These are phyloP conservation scores for Casuarina equisetifolia DNA, from an alignment of 306 rosid species.

Conservation along the genomic window DNA sequence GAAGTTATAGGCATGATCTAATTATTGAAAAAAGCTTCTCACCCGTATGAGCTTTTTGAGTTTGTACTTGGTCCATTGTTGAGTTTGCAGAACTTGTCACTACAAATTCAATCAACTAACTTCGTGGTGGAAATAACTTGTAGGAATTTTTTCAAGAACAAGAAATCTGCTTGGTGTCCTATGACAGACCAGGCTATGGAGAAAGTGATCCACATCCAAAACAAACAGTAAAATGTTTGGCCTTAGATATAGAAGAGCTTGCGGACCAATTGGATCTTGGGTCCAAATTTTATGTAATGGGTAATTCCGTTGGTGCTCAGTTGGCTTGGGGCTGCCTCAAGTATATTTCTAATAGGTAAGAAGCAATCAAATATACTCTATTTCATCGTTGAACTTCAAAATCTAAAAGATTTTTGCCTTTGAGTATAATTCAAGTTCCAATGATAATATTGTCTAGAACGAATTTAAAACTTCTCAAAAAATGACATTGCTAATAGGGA, in stretches of 20 bases:
- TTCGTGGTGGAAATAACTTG: neutral
- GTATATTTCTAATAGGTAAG: slow-evolving; percentile 46
- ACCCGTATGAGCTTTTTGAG: slow-evolving; percentile 7
- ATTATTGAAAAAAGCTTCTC: slow-evolving; percentile 16
- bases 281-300: slow-evolving; percentile 37
- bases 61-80: neutral
- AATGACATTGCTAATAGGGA: neutral
- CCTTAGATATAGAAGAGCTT: slow-evolving; percentile 50
- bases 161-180: slow-evolving; percentile 39
- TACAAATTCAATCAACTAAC: neutral
- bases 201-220: slow-evolving; percentile 49
- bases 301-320: slow-evolving; percentile 49
- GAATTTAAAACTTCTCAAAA: too few species aligned
- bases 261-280: slow-evolving; percentile 47
- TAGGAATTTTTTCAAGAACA: slow-evolving; percentile 39
- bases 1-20: slow-evolving; percentile 25
- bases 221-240: slow-evolving; percentile 31
- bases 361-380: too few species aligned
- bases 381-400: neutral
- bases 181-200: slow-evolving; percentile 54
- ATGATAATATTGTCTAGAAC: too few species aligned
- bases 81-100: neutral
- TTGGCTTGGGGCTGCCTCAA: slow-evolving; percentile 47
- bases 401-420: neutral
- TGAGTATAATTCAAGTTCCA: too few species aligned